These are phyloP conservation scores for Tetrahymena malaccensis DNA, from an alignment of 73 alveolate genomes.

Conservation along the genomic window DNA sequence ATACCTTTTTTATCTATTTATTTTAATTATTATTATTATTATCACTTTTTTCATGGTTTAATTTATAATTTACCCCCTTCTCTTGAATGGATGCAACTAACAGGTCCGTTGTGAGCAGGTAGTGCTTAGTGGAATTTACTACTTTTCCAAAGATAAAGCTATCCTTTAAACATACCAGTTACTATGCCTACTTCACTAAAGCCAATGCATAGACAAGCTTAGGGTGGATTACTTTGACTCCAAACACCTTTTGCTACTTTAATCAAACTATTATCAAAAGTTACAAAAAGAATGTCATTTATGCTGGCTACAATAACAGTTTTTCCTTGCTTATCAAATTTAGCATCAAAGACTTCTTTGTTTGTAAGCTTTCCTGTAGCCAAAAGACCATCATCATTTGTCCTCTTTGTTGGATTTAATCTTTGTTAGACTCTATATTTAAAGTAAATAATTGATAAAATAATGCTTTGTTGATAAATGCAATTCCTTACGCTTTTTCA, in stretches of 20 bases:
- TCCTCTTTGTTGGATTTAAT: conserved; percentile 1
- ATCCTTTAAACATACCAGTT: conserved; percentile 89
- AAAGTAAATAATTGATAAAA: background rate
- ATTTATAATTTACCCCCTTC: background rate
- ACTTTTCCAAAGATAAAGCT: conserved; percentile 74
- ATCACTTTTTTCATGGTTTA: background rate
- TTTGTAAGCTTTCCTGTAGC: conserved; percentile 90
- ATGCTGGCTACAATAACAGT: conserved; percentile 78
- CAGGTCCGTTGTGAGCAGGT: conserved; percentile 78
- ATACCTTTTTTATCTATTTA: conserved; percentile 73
- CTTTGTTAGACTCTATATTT: background rate
- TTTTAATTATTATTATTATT: conserved; percentile 43
- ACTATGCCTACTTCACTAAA: conserved; percentile 73
- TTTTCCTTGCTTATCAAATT: conserved; percentile 70
- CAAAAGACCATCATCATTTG: conserved; percentile 39
- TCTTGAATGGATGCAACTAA: conserved; percentile 3
- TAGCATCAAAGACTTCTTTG: conserved; percentile 73
- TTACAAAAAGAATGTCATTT: conserved; percentile 79
- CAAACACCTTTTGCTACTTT: conserved; percentile 85
- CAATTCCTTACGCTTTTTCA: conserved; percentile 59
- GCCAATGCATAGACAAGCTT: conserved; percentile 82
- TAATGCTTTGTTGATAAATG: background rate
- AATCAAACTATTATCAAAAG: conserved; percentile 61
- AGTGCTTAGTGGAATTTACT: conserved; percentile 51
- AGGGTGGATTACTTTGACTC: conserved; percentile 60